phyloP scores from a whole-genome alignment of 306 rosid genomes.

The Lupinus albus region DNA sequence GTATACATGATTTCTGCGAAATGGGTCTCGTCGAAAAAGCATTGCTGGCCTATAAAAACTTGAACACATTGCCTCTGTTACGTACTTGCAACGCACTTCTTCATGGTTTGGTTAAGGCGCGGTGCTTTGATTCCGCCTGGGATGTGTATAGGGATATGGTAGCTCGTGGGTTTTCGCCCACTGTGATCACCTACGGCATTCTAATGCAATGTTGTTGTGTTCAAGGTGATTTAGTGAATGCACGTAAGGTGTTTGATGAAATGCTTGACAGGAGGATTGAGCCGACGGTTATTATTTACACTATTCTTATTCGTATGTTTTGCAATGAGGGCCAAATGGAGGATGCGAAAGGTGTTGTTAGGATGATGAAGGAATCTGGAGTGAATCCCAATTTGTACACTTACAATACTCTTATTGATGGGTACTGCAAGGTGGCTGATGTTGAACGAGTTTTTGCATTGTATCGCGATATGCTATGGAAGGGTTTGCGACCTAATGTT shows the following conservation, averaged over 20 bases:
- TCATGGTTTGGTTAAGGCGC: constrained; percentile 53
- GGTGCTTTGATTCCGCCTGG: constrained; percentile 53
- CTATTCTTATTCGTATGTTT: constrained; percentile 55
- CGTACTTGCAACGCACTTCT: constrained; percentile 68
- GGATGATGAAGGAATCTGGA: constrained; percentile 52
- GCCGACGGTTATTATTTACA: constrained; percentile 56
- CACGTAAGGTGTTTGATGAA: constrained; percentile 58
- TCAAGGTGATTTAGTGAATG: constrained; percentile 48
- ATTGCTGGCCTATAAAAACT: constrained; percentile 47
- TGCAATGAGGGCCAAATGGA: constrained; percentile 54
- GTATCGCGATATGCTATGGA: constrained; percentile 48
- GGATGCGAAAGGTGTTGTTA: constrained; percentile 56
- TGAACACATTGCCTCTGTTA: constrained; percentile 42
- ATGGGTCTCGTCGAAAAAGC: constrained; percentile 64
- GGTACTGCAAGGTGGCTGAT: constrained; percentile 60
- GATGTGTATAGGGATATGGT: constrained; percentile 51
- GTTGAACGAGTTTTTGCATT: constrained; percentile 47
- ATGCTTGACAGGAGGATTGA: constrained; percentile 54
- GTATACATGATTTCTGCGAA: constrained; percentile 51
- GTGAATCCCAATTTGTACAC: constrained; percentile 62
- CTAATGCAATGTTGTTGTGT: constrained; percentile 51
- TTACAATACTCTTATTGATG: constrained; percentile 70
- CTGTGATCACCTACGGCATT: constrained; percentile 60
- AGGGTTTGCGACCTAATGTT: constrained; percentile 59
- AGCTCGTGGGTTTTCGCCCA: constrained; percentile 55